Base-by-base conservation (phyloP, 176 grass and related monocot species). In the Avena insularis region DNA sequence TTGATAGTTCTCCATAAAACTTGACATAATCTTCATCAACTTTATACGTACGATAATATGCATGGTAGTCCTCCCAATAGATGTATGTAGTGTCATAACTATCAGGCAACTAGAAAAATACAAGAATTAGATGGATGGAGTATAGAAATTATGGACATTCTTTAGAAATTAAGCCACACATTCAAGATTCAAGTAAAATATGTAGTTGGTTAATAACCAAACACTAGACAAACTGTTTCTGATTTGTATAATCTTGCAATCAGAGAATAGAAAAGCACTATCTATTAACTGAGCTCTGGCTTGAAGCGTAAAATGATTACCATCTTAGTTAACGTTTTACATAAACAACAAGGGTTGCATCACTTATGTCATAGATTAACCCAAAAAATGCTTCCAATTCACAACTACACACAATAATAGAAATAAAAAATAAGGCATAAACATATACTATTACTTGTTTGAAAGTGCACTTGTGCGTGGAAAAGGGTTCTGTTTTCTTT, bases 171-270 rank as follows among this genome's bases (percentile, higher is more conserved):
- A 75, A 50, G n/a, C 5, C 3, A 47, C 71, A 15, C 71, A 27
- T 75, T 75, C 46, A 75, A 50, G 11, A 27, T 50, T 74, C 71
- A 74, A 48, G 71, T 49, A 49, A 74, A 49, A 49, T 74, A 12
- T 14, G 46, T 48, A 49, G 12, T 50, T 15, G 38, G 19, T 50
- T 75, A 2, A 50, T 75, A 49, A 75, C 46, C 20, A 49, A 75
- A 27, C 71, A 50, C 71, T 50, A 27, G 17, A 17, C 3, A n/a
- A 71, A 17, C 15, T 40, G 6, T 20, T 71, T 43, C 16, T 38
- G 8, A 43, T 71, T 45, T 71, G 16, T 71, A 8, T 9, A 45
- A 71, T 10, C 8, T 71, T 0, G 17, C 16, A 71, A 45, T n/a
- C 36, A 71, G 40, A 43, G 38, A 11, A 45, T 43, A 33, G 8